These are phyloP conservation scores for Leccinellum rugosiceps DNA, from an alignment of 768 basidiomycete genomes.

Conservation along the genomic window DNA sequence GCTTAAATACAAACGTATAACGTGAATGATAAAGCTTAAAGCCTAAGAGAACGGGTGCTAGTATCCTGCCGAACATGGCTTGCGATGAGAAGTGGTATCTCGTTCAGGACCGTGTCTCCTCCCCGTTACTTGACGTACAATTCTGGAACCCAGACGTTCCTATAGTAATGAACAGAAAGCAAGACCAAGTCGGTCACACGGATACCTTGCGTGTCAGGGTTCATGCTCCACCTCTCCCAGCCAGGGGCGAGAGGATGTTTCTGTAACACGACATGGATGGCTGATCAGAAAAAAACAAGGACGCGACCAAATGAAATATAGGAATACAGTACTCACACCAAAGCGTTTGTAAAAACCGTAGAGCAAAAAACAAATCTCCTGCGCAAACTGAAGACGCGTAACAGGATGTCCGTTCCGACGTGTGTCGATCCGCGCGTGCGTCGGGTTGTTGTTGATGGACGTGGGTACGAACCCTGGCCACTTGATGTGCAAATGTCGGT, in stretches of 20 bases:
- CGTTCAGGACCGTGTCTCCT: too few relatives aligned
- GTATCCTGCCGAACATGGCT: too few relatives aligned
- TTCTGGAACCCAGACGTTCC: background rate
- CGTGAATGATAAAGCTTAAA: background rate
- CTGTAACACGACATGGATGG: background rate
- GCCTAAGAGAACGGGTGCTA: background rate
- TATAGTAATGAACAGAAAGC: background rate
- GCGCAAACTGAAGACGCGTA: background rate
- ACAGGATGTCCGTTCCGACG: background rate
- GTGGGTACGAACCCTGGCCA: background rate
- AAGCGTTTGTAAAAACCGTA: background rate
- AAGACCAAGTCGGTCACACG: background rate
- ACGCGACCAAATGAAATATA: background rate
- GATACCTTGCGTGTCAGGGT: background rate
- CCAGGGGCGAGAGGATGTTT: background rate
- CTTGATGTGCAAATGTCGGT: background rate
- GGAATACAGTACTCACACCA: background rate
- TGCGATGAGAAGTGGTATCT: too few relatives aligned
- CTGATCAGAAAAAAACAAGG: background rate
- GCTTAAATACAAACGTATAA: background rate
- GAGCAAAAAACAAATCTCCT: background rate
- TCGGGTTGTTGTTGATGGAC: background rate
- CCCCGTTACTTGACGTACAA: background rate
- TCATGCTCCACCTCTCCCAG: background rate
- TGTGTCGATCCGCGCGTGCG: background rate